Base-by-base conservation (phyloP, 2,329 filamentous ascomycete genomes). In the Byssoonygena ceratinophila region DNA sequence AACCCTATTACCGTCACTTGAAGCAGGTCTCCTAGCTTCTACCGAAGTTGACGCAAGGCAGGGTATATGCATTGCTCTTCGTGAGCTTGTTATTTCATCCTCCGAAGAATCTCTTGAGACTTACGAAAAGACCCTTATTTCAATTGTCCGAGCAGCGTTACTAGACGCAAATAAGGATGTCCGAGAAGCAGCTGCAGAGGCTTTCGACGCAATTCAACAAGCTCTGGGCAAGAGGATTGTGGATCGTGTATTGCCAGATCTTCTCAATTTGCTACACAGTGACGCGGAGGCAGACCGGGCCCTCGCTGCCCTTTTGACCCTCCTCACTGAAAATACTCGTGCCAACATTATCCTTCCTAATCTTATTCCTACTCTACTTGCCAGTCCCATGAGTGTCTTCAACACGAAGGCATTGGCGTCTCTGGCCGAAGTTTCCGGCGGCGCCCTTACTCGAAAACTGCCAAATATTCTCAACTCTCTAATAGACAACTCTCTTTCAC, bases 291-390 rank as follows among this genome's bases (percentile, higher is more conserved):
- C 92, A 31, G 85, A 95, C 60, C 94, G 96, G 67, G 92, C 92
- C 8, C 76, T 98, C 18, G 86, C 89, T 48, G 94, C 92, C 39
- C 82, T 98, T 40, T 79, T 98, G 57, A 98, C 92, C 0, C 78
- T 98, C 20, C 83, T 98, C 57, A 97, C 91, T 0, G 92, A 98
- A 68, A 83, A 87, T 14, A 92, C 88, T 6, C 81, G 92, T 58
- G 94, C 91, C 20, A 98, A 96, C 68, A 90, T 95, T 60, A 98
- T 98, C 62, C 74, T 98, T 54, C 94, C 92, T 18, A 96, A 94
- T 68, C 83, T 98, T 52, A 88, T 98, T 55, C 92, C 94, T 0
- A 97, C 90, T 1, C 78, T 98, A 29, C 86, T 94, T 54, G 84
- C 86, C 7, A 83, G 88, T 51, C 92, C 92, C 1, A 95, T 98